These are phyloP conservation scores for Bullera alba DNA, from an alignment of 768 basidiomycete genomes.

Conservation along the genomic window DNA sequence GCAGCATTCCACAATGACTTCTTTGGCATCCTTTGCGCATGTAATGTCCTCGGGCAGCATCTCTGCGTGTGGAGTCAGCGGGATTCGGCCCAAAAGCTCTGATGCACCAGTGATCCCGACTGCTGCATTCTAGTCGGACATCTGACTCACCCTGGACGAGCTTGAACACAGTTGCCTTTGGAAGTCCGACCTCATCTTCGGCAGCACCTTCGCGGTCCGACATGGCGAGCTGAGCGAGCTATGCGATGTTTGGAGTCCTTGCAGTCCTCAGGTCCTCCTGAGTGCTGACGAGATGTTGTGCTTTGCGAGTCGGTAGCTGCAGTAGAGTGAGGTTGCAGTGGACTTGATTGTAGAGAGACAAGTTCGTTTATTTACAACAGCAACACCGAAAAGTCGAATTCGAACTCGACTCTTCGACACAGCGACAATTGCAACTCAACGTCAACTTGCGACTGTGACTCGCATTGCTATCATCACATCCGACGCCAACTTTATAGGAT, in stretches of 20 bases:
- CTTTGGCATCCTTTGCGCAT: conserved; percentile 93
- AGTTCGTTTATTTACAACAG: neutral
- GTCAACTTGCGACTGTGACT: too few species aligned
- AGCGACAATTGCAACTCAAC: neutral
- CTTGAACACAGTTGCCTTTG: conserved; percentile 95
- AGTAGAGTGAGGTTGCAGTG: too few species aligned
- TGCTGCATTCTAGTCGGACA: neutral
- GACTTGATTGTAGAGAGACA: too few species aligned
- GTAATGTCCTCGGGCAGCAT: conserved; percentile 77
- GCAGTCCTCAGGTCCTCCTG: too few species aligned
- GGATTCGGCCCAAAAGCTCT: neutral
- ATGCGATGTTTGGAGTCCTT: too few species aligned
- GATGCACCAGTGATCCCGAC: too few species aligned
- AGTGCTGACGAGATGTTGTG: too few species aligned
- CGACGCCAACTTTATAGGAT: too few species aligned
- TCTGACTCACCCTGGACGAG: conserved; percentile 72
- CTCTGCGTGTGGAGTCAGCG: conserved; percentile 53
- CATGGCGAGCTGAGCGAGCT: conserved; percentile 52
- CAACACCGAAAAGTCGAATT: too few species aligned
- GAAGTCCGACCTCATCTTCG: conserved; percentile 91
- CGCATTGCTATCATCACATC: too few species aligned
- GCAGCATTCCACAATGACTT: conserved; percentile 96
- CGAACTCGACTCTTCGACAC: too few species aligned
- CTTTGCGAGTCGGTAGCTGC: too few species aligned
- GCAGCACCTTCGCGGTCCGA: conserved; percentile 76